A percentile compares a stretch with the other conserved stretches of the same genome.
Conservation (phyloP, 306 rosid genomes). For the Astragalus glycyphyllos region DNA sequence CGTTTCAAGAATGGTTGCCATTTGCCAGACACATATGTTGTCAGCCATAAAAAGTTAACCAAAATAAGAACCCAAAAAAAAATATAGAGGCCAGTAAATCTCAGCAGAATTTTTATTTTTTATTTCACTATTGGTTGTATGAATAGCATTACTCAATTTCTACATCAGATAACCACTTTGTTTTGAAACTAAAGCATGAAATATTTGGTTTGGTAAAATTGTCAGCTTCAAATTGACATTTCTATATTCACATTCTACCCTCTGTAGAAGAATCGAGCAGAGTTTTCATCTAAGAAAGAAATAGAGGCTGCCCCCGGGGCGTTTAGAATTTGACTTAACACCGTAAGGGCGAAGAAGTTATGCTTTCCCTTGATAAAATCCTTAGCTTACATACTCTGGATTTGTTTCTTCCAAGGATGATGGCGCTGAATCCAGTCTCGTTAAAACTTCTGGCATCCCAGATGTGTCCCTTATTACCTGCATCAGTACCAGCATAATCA, state of each 20-base stretch:
- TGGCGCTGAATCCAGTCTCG: conserved; percentile 69
- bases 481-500: conserved; percentile 47
- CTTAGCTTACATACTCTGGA: conserved; percentile 81
- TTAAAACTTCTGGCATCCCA: conserved; percentile 92
- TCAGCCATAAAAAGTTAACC: not conserved
- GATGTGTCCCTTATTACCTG: conserved; percentile 86
- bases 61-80: not conserved
- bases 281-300: conserved; percentile 19
- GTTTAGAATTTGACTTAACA: conserved; percentile 31
- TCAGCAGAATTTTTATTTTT: not conserved
- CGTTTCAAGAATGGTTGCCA: too few relatives aligned
- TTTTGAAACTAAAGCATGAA: conserved; percentile 31
- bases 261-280: conserved; percentile 23
- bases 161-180: conserved; percentile 35
- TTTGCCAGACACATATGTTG: not conserved
- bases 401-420: conserved; percentile 60
- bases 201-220: conserved; percentile 42
- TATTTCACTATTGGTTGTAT: conserved; percentile 32
- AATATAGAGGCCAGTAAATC: not conserved
- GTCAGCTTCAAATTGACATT: conserved; percentile 41
- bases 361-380: conserved; percentile 32
- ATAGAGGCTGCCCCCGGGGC: not conserved
- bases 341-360: conserved; percentile 23
- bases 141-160: conserved; percentile 34
- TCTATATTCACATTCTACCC: conserved; percentile 29